Conservation (phyloP, 129 eudicot genomes). For the Dittrichia graveolens region DNA sequence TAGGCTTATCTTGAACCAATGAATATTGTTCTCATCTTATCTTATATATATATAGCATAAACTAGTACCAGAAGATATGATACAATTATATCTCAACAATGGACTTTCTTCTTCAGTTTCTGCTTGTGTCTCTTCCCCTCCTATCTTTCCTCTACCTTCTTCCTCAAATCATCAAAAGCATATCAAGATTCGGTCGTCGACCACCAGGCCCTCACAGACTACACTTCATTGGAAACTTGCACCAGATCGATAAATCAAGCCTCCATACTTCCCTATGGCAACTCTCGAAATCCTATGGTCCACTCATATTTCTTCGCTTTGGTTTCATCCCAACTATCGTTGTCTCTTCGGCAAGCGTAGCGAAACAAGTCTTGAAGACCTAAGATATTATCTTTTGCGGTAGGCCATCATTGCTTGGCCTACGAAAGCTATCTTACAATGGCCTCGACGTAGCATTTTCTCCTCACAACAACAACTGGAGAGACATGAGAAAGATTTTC, state of each 20-base stretch:
- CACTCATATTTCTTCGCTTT: slow-evolving; percentile 27
- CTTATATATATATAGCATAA: too few relatives aligned
- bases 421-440: slow-evolving; percentile 33
- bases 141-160: slow-evolving; percentile 13
- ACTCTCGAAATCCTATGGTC: slow-evolving; percentile 44
- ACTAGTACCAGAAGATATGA: too few relatives aligned
- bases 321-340: slow-evolving; percentile 39
- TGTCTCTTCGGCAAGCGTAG: slow-evolving; percentile 38
- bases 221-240: slow-evolving; percentile 48
- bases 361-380: slow-evolving; percentile 33
- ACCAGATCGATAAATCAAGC: slow-evolving; percentile 29
- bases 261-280: slow-evolving; percentile 29
- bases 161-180: not conserved
- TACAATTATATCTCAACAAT: too few relatives aligned
- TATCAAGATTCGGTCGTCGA: not conserved
- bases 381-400: slow-evolving; percentile 43
- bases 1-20: too few relatives aligned
- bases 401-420: slow-evolving; percentile 34
- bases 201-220: slow-evolving; percentile 53
- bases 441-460: slow-evolving; percentile 32
- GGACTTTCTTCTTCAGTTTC: not conserved
- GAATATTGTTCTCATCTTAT: too few relatives aligned
- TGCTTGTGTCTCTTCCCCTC: not conserved
- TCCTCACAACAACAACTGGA: slow-evolving; percentile 35
- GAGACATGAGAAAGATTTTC: slow-evolving; percentile 41